These are phyloP conservation scores for Vaccinium myrtillus DNA, from an alignment of 148 eudicot genomes.

Conservation along the genomic window DNA sequence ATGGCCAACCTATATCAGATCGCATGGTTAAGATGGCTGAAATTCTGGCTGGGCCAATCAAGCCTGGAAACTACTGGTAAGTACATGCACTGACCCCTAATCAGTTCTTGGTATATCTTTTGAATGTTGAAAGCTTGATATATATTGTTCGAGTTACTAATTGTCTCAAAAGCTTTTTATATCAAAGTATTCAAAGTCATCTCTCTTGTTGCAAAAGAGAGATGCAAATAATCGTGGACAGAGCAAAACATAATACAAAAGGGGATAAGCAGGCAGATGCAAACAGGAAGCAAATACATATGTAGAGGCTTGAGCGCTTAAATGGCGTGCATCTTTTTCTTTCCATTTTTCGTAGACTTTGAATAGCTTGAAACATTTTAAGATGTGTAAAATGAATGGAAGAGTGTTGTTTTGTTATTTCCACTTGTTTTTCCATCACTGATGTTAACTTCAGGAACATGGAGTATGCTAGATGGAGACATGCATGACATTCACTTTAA, in stretches of 20 bases:
- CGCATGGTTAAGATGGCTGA: constrained; percentile 61
- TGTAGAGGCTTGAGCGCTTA: not conserved
- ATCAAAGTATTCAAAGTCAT: not conserved
- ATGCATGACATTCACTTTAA: not conserved
- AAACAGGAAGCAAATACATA: not conserved
- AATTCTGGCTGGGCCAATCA: constrained; percentile 73
- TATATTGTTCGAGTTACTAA: not conserved
- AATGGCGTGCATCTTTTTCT: not conserved
- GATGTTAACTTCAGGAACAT: not conserved
- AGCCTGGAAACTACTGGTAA: constrained; percentile 89
- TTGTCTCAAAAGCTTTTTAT: not conserved
- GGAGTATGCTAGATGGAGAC: not conserved
- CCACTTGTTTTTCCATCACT: not conserved
- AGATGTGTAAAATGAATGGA: not conserved
- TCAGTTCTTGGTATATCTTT: constrained; percentile 31
- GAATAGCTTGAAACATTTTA: not conserved
- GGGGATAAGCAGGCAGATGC: not conserved
- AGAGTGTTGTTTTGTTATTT: not conserved
- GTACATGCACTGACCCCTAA: constrained; percentile 22
- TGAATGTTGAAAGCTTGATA: constrained; percentile 30
- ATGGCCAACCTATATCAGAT: constrained; percentile 61
- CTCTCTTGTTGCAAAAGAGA: not conserved
- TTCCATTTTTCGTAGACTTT: not conserved
- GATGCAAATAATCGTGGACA: not conserved
- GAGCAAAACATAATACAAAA: not conserved